Evolutionary conservation across 495 filamentous ascomycete genomes (phyloP).

Genomic region (Neurospora africana): DNA sequence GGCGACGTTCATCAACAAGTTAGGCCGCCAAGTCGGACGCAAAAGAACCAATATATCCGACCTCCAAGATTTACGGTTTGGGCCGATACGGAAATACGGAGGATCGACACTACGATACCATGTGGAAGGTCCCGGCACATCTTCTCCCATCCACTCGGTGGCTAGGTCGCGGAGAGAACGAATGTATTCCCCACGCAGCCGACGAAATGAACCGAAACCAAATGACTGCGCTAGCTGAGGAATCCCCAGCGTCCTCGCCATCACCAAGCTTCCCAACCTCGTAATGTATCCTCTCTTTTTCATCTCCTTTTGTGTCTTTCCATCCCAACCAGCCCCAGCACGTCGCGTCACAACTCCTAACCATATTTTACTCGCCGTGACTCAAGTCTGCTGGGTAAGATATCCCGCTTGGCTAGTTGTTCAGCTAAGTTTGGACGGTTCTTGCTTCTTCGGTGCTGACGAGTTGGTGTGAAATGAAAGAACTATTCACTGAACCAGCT

Average conservation of each 20-base stretch:
- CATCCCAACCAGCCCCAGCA: no score
- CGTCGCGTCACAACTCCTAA: not conserved
- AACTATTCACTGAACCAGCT: not conserved
- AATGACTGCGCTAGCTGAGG: not conserved
- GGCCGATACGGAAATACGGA: not conserved
- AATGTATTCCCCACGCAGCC: not conserved
- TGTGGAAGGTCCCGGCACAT: not conserved
- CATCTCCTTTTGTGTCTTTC: no score
- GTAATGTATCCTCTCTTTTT: no score
- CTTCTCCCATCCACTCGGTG: not conserved
- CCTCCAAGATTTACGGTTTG: not conserved
- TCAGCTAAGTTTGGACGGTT: not conserved
- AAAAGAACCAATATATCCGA: no score
- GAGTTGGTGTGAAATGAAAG: not conserved
- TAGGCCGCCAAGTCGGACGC: no score
- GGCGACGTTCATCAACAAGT: no score
- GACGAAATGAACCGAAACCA: not conserved
- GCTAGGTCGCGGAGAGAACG: not conserved
- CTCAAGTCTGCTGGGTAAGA: not conserved
- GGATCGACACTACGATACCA: not conserved
- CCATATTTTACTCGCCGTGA: not conserved
- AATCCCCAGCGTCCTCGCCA: not conserved
- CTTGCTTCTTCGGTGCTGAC: not conserved
- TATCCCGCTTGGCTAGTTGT: not conserved
- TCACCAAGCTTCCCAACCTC: no score